phyloP scores from a whole-genome alignment of 1,284 basidiomycete genomes.

The Malassezia dermatis region DNA sequence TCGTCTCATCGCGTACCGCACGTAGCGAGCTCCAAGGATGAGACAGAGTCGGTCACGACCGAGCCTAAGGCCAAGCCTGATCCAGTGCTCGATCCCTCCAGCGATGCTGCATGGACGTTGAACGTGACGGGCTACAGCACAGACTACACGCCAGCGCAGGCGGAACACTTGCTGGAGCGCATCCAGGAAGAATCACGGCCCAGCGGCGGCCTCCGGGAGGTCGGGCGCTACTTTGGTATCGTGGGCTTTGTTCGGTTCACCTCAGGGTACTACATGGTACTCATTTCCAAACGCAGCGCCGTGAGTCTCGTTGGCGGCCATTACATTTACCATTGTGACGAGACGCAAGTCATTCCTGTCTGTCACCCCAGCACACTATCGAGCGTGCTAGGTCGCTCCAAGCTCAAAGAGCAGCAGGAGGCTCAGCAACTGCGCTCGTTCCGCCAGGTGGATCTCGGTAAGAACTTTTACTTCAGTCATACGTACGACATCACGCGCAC shows the following conservation, averaged over 20 bases:
- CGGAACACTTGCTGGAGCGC: constrained; percentile 82
- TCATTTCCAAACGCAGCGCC: constrained; percentile 78
- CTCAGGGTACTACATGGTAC: constrained; percentile 48
- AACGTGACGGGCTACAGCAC: constrained; percentile 35
- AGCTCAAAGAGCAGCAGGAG: constrained; percentile 40
- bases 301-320: constrained; percentile 92
- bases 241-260: constrained; percentile 52
- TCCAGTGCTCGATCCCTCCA: not conserved
- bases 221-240: constrained; percentile 54
- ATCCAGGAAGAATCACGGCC: constrained; percentile 83
- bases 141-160: constrained; percentile 74
- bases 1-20: not conserved
- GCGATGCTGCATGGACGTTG: constrained; percentile 28
- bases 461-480: constrained; percentile 98
- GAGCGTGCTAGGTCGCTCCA: constrained; percentile 29
- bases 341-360: constrained; percentile 66
- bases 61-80: not conserved
- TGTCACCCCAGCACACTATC: constrained; percentile 33
- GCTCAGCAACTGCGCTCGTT: constrained; percentile 69
- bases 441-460: constrained; percentile 91
- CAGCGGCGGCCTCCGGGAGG: constrained; percentile 74
- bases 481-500: constrained; percentile 95
- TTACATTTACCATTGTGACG: constrained; percentile 94
- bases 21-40: not conserved
- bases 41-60: not conserved